Percentiles rank a stretch among this genome's conserved stretches.
phyloP scores from a whole-genome alignment of 2,329 filamentous ascomycete genomes.

The Colletotrichum sp. region DNA sequence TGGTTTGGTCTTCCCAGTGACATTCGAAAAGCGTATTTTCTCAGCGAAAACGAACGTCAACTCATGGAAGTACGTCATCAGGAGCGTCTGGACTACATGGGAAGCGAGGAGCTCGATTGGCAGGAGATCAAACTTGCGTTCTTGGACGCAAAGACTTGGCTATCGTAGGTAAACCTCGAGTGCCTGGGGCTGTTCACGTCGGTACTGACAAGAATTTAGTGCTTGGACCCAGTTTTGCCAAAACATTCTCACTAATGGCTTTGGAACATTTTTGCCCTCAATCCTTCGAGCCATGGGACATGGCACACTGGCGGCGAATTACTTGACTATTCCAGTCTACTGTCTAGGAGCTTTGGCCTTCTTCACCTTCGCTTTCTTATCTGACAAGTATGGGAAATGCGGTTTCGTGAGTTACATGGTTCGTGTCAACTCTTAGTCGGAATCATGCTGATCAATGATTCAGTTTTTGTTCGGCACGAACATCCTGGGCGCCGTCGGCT shows the following conservation, averaged over 20 bases:
- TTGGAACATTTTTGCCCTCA: background rate
- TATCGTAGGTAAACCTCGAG: background rate
- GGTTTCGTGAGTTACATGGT: background rate
- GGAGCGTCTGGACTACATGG: background rate
- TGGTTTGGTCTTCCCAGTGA: background rate
- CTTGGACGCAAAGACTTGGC: background rate
- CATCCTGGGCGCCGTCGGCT: background rate
- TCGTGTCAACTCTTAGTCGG: background rate
- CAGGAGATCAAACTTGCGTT: background rate
- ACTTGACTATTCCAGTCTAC: background rate
- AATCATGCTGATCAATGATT: background rate
- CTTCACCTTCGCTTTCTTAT: background rate
- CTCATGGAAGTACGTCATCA: background rate
- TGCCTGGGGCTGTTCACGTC: accelerated
- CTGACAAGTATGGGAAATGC: background rate
- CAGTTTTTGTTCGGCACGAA: background rate
- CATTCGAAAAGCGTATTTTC: background rate
- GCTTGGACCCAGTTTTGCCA: background rate
- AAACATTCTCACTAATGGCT: background rate
- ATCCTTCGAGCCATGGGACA: background rate
- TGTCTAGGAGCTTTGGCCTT: background rate
- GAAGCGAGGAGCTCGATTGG: background rate
- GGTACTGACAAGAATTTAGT: background rate
- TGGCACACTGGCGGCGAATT: background rate
- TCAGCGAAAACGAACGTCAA: background rate